These are phyloP conservation scores for Datura wrightii DNA, from an alignment of 257 asterid genomes.

Conservation along the genomic window DNA sequence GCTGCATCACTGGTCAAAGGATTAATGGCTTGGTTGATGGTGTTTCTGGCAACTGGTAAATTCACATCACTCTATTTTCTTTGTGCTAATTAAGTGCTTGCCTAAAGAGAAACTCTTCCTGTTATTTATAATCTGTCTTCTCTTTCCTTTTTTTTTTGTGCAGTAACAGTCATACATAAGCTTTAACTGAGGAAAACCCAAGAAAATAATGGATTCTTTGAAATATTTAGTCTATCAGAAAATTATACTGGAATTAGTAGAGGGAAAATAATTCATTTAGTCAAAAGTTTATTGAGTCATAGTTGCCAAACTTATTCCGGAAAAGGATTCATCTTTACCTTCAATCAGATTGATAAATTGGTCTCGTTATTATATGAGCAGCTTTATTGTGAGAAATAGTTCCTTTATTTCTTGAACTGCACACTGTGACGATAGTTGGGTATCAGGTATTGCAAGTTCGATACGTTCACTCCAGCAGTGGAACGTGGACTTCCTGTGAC, in stretches of 20 bases:
- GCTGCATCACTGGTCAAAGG: conserved; percentile 93
- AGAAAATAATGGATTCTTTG: conserved; percentile 2
- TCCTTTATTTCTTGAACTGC: conserved; percentile 27
- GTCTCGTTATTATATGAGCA: background rate
- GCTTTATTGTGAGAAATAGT: background rate
- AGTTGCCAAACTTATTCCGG: background rate
- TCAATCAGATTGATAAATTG: conserved; percentile 14
- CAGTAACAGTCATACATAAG: background rate
- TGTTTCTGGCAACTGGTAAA: conserved; percentile 85
- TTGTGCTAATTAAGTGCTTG: background rate
- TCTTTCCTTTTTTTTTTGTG: too few species aligned
- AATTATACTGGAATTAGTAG: background rate
- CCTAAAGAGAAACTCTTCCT: background rate
- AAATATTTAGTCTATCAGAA: background rate
- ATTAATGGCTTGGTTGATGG: conserved; percentile 95
- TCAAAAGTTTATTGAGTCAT: background rate
- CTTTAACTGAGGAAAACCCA: background rate
- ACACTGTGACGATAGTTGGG: conserved; percentile 46
- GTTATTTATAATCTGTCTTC: background rate
- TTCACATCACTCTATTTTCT: background rate
- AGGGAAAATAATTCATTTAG: background rate
- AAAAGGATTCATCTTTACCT: conserved; percentile 23
- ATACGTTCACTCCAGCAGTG: conserved; percentile 94
- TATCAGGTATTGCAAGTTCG: conserved; percentile 93
- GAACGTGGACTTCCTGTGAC: conserved; percentile 96